These are phyloP conservation scores for Ascochyta lentis DNA, from an alignment of 2,329 filamentous ascomycete species.

Conservation along the genomic window DNA sequence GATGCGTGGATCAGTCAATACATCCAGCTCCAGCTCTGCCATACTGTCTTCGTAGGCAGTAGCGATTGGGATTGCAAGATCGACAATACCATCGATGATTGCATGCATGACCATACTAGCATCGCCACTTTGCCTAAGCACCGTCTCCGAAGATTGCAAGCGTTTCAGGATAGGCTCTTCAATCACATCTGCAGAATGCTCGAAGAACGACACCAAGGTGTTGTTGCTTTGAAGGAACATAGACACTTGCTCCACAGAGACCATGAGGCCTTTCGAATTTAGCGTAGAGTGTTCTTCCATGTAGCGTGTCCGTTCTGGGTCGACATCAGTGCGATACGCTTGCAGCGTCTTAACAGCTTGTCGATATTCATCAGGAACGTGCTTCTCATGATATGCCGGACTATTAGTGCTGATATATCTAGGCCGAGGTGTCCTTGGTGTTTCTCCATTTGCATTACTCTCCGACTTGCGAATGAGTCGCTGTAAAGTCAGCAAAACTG, in stretches of 20 bases:
- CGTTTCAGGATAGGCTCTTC: slow-evolving; percentile 82
- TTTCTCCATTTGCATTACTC: slow-evolving; percentile 51
- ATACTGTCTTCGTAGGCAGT: slow-evolving; percentile 86
- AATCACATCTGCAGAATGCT: slow-evolving; percentile 83
- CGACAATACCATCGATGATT: slow-evolving; percentile 89
- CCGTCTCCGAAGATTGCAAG: slow-evolving; percentile 76
- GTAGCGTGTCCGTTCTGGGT: slow-evolving; percentile 80
- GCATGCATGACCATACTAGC: slow-evolving; percentile 86
- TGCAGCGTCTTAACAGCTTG: slow-evolving; percentile 72
- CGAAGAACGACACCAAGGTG: slow-evolving; percentile 92
- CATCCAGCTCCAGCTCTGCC: slow-evolving; percentile 84
- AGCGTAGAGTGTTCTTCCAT: slow-evolving; percentile 87
- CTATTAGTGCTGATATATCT: slow-evolving; percentile 27
- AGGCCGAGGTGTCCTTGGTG: slow-evolving; percentile 34
- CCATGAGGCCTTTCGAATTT: slow-evolving; percentile 70
- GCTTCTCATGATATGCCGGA: slow-evolving; percentile 10
- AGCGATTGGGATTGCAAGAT: slow-evolving; percentile 83
- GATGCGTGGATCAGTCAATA: slow-evolving; percentile 80
- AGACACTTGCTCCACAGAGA: slow-evolving; percentile 90
- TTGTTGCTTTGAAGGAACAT: slow-evolving; percentile 90
- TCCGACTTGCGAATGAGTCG: slow-evolving; percentile 68
- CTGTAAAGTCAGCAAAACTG: slow-evolving; percentile 74
- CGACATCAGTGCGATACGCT: slow-evolving; percentile 79
- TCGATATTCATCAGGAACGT: slow-evolving; percentile 12
- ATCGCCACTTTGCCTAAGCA: slow-evolving; percentile 82